Conservation (phyloP, 306 rosid species). For the Urtica urens region DNA sequence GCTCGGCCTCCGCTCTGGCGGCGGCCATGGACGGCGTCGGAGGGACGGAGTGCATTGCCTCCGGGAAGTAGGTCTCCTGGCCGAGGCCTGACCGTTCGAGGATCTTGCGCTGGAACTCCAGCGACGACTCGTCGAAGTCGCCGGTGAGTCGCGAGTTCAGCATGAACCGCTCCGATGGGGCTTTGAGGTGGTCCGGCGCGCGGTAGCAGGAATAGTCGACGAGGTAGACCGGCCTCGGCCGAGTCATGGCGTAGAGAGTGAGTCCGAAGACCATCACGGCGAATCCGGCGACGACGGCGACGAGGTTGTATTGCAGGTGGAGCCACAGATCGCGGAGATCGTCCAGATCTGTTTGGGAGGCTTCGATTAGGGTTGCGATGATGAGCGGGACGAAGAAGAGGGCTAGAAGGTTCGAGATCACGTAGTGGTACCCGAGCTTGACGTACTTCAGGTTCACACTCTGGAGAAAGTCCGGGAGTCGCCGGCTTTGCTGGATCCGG, state of each 20-base stretch:
- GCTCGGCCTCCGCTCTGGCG: slow-evolving; percentile 52
- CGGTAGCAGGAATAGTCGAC: slow-evolving; percentile 52
- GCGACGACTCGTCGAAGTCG: slow-evolving; percentile 56
- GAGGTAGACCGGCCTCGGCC: slow-evolving; percentile 45
- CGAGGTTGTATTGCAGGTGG: slow-evolving; percentile 60
- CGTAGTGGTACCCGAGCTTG: slow-evolving; percentile 66
- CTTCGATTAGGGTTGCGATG: slow-evolving; percentile 43
- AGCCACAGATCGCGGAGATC: slow-evolving; percentile 52
- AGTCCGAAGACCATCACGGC: slow-evolving; percentile 51
- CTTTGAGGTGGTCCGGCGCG: slow-evolving; percentile 48
- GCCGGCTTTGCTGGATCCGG: slow-evolving; percentile 40
- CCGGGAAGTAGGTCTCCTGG: slow-evolving; percentile 58
- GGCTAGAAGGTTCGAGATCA: slow-evolving; percentile 53
- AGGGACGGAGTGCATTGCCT: slow-evolving; percentile 55
- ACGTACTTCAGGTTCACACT: slow-evolving; percentile 73
- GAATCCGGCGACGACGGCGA: slow-evolving; percentile 37
- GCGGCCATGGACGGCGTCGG: slow-evolving; percentile 52
- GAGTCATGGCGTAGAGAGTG: slow-evolving; percentile 45
- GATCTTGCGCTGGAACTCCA: slow-evolving; percentile 64
- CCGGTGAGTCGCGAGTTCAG: slow-evolving; percentile 45
- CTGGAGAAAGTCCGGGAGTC: slow-evolving; percentile 65
- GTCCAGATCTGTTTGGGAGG: slow-evolving; percentile 39
- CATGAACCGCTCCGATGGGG: slow-evolving; percentile 43
- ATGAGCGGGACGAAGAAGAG: slow-evolving; percentile 45
- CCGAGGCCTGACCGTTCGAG: slow-evolving; percentile 58